Evolutionary conservation across 257 asterid genomes (phyloP), one percentile per base, ranked within the genome.

Genomic region (Ehretia macrophylla): DNA sequence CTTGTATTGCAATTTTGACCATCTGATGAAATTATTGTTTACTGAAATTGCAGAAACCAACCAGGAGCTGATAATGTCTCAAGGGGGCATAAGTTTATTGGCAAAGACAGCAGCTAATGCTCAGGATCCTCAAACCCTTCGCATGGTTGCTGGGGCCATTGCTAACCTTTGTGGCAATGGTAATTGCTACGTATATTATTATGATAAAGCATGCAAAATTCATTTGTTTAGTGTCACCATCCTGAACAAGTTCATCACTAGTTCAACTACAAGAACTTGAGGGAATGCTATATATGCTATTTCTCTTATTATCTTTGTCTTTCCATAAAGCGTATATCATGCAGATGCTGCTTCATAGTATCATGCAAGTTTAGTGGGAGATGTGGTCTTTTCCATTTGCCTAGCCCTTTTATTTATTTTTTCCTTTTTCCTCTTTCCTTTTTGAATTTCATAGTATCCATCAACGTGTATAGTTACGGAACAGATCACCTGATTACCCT

Each of bases 161-260:
- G 97, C 97, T 57, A 89, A 89, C 67, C 94, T 86, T 47, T 86
- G 97, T 64, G 95, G 97, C 61, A 89, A 86, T 49, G 97, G 97
- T 89, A 76, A 59, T 67, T 32, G 49, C 22, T 35, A 21, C 32
- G 11, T 32, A 35, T 10, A 16, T 17, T 35, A 4, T 16, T 1
- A 27, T 52, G 21, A 8, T 39, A 1, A 3, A 47, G n/a, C 0
- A 20, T 40, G 23, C 17, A 21, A 18, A 55, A n/a, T 52, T 39
- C 20, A 19, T 37, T 50, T 56, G 39, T 57, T n/a, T 21, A 35
- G 56, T 59, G 35, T 27, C 35, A 27, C 3, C 35, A 27, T 27
- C 35, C 35, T 27, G 35, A 27, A 40, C n/a, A 16, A 32, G 10
- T 32, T 37, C 27, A 12, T 20, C 37, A 10, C 12, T 66, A 8